Evolutionary conservation across 805 yeast genomes (phyloP), one percentile per base, ranked within the genome.

Genomic region (Pichia ethanolica): DNA sequence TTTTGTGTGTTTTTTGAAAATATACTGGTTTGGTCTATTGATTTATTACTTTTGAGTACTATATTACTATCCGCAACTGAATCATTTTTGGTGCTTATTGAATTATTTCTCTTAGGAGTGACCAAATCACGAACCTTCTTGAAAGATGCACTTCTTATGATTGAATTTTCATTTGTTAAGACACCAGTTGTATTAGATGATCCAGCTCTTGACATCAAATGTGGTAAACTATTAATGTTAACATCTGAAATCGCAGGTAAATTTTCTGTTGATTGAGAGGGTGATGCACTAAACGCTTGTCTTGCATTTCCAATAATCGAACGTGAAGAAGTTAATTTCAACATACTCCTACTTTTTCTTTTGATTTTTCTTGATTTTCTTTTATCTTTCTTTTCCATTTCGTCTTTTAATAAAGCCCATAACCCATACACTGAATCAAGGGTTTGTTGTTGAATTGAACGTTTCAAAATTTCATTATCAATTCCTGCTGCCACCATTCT

Each of bases 381-480:
- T 62, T 64, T 70, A 45, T 66, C 63, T 55, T 78, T 82, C 44
- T 70, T 68, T 47, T 65, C 64, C 55, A 78, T 82, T 41, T 71
- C 68, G 26, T 85, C 88, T 32, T 83, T 65, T 14, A 81, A 65
- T 20, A 88, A 68, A 42, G 82, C 82, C 83, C 90, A 89, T 50
- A 83, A 72, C 0, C 91, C 96, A 12, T 86, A 79, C 13, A 86
- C 67, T 0, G 88, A 71, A 64, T 86, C 93, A 65, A 87, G 78
- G 49, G 82, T 79, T 43, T 76, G 74, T 49, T 75, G 72, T 32
- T 67, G 58, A 4, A 89, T 81, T 32, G 85, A 77, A 8, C 75
- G 69, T 55, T 78, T 79, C 34, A 89, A 67, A 1, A 73, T 65
- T 12, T 80, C 83, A 3, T 75, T 72, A 60, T 86, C 86, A 36